phyloP scores from a whole-genome alignment of 78 protist genomes.

The Neovahlkampfia damariscottae region DNA sequence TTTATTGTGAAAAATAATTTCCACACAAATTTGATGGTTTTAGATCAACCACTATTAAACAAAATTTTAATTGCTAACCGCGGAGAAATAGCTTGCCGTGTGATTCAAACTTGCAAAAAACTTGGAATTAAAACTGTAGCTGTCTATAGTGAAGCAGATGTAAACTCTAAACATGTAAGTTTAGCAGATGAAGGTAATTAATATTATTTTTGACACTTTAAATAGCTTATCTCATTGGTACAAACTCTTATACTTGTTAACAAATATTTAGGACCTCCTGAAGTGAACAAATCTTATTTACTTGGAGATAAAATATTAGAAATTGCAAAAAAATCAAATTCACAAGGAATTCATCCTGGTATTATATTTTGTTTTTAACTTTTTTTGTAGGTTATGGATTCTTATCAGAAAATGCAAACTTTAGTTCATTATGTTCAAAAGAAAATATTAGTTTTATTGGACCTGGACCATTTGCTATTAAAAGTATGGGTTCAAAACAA shows the following conservation, averaged over 20 bases:
- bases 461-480: constrained; percentile 70
- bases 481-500: constrained; percentile 62
- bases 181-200: constrained; percentile 28
- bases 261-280: constrained; percentile 30
- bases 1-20: neutral
- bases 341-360: constrained; percentile 81
- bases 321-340: constrained; percentile 53
- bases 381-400: constrained; percentile 97
- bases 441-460: constrained; percentile 71
- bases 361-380: no score
- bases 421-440: constrained; percentile 42
- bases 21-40: neutral
- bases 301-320: constrained; percentile 51
- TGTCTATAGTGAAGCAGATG: constrained; percentile 72
- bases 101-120: constrained; percentile 58
- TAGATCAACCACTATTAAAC: constrained; percentile 28
- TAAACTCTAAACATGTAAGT: constrained; percentile 53
- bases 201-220: no score
- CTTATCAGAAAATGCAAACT: constrained; percentile 73
- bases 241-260: no score
- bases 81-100: constrained; percentile 82
- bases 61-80: constrained; percentile 73
- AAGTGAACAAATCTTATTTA: constrained; percentile 26
- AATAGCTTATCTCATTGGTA: no score
- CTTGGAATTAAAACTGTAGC: constrained; percentile 72